Conservation (phyloP, 768 basidiomycete genomes). For the Coprinellus micaceus region DNA sequence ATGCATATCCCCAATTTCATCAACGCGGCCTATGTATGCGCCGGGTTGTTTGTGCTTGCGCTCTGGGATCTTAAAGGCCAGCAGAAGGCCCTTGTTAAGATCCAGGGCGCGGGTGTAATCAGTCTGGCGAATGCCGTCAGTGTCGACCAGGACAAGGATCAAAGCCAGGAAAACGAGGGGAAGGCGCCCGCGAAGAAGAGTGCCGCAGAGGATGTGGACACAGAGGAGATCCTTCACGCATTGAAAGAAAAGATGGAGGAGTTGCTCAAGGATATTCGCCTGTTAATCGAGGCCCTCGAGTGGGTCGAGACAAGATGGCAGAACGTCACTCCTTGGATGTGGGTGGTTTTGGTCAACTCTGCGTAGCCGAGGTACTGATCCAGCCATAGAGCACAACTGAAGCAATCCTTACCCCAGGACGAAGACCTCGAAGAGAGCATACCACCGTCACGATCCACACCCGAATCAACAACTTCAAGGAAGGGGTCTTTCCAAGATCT, state of each 20-base stretch:
- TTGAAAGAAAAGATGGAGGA: slow-evolving; percentile 20
- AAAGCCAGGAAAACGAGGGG: background rate
- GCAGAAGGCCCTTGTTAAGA: slow-evolving; percentile 29
- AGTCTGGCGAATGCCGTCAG: slow-evolving; percentile 27
- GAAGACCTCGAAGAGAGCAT: slow-evolving; percentile 1
- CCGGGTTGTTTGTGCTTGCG: slow-evolving; percentile 49
- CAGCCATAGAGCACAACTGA: slow-evolving; percentile 4
- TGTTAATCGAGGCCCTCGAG: slow-evolving; percentile 45
- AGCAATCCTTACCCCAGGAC: slow-evolving; percentile 9
- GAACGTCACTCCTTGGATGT: slow-evolving; percentile 30
- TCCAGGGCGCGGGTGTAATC: slow-evolving; percentile 20
- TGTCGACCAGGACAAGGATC: slow-evolving; percentile 15
- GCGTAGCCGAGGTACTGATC: too few species aligned
- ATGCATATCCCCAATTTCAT: slow-evolving; percentile 40
- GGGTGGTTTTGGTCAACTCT: slow-evolving; percentile 18
- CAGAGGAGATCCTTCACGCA: background rate
- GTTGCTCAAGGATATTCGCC: slow-evolving; percentile 33
- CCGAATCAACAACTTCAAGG: background rate
- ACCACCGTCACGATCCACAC: background rate
- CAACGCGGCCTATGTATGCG: slow-evolving; percentile 45
- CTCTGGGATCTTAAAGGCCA: slow-evolving; percentile 56
- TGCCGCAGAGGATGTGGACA: background rate
- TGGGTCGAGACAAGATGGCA: slow-evolving; percentile 32
- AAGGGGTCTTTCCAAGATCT: slow-evolving; percentile 9
- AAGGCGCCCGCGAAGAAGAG: background rate